Evolutionary conservation across 768 basidiomycete genomes (phyloP).

Genomic region (Leccinum variicolor): DNA sequence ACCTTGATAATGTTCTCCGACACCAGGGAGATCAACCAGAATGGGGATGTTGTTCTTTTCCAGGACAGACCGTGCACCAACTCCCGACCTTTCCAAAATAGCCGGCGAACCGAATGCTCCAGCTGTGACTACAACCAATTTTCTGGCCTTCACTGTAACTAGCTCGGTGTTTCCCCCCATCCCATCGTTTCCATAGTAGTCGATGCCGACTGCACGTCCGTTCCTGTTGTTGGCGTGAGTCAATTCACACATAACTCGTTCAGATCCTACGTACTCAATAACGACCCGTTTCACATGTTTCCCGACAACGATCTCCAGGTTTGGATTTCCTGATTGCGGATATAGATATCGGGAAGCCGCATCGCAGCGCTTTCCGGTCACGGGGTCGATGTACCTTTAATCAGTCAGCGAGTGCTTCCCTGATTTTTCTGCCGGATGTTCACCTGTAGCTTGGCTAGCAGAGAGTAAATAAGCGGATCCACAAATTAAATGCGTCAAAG

Average conservation of each 20-base stretch:
- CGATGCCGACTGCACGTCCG: constrained; percentile 35
- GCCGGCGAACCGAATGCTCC: constrained; percentile 55
- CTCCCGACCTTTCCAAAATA: constrained; percentile 62
- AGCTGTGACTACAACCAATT: constrained; percentile 47
- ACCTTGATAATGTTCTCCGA: constrained; percentile 39
- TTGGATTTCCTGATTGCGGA: constrained; percentile 24
- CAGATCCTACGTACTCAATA: neutral
- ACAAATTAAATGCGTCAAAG: neutral
- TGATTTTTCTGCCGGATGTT: neutral
- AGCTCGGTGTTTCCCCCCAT: constrained; percentile 6
- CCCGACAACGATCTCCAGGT: constrained; percentile 30
- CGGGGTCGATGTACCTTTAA: constrained; percentile 48
- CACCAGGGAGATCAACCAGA: neutral
- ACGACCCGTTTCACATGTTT: constrained; percentile 2
- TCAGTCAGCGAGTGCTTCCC: too few species aligned
- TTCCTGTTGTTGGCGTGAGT: constrained; percentile 17
- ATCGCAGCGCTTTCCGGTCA: constrained; percentile 33
- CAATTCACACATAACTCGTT: neutral
- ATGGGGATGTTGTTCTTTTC: constrained; percentile 44
- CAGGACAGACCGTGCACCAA: constrained; percentile 54
- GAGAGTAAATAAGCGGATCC: neutral
- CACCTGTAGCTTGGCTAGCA: constrained; percentile 15
- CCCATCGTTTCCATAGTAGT: constrained; percentile 26
- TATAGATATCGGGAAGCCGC: constrained; percentile 36
- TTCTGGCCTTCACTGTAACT: constrained; percentile 24